phyloP scores from a whole-genome alignment of 345 rosid species.

The Citrus glauca region DNA sequence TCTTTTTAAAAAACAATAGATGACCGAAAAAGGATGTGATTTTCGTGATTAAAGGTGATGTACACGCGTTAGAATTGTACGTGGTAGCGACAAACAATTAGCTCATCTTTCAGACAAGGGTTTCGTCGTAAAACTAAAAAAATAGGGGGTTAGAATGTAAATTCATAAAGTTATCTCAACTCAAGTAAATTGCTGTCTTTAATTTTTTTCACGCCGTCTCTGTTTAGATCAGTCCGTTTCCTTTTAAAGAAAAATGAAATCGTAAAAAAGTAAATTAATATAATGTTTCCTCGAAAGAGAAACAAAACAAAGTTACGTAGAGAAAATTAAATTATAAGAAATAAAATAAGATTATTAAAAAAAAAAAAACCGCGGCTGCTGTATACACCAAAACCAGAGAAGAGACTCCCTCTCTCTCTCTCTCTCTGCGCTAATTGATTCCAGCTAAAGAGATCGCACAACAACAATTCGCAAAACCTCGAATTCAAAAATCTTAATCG shows the following conservation, averaged over 20 bases:
- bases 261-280: not conserved
- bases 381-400: slow-evolving; percentile 39
- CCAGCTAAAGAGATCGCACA: slow-evolving; percentile 46
- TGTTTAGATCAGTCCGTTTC: slow-evolving; percentile 7
- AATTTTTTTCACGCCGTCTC: not conserved
- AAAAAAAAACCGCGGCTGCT: slow-evolving; percentile 50
- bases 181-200: not conserved
- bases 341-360: slow-evolving; percentile 3
- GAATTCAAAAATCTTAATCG: not conserved
- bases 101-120: slow-evolving; percentile 2
- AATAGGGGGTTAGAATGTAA: not conserved
- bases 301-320: not conserved
- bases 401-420: slow-evolving; percentile 19
- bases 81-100: not conserved
- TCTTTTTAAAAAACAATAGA: too few species aligned
- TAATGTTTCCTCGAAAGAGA: not conserved
- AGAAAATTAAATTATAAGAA: not conserved
- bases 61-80: slow-evolving; percentile 10
- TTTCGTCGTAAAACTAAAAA: not conserved
- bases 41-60: not conserved
- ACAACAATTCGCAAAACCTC: slow-evolving; percentile 12
- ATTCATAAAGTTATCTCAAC: not conserved
- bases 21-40: too few species aligned
- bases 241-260: not conserved
- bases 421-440: slow-evolving; percentile 33